phyloP scores from a whole-genome alignment of 306 rosid species.

The Adenanthera pavonina region DNA sequence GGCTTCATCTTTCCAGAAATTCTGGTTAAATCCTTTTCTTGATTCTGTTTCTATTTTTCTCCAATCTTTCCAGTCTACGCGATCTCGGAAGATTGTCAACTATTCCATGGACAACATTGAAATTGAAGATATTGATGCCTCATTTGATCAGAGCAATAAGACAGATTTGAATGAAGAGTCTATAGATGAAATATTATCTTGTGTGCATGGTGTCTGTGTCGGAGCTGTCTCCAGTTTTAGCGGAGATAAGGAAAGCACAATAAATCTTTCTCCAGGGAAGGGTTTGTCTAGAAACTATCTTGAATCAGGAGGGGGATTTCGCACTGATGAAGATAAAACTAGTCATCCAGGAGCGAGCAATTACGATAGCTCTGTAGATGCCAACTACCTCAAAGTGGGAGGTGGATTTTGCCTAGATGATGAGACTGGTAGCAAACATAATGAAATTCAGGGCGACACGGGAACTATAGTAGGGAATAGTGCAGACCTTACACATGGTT shows the following conservation, averaged over 20 bases:
- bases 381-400: constrained; percentile 51
- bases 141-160: constrained; percentile 45
- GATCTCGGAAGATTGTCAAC: constrained; percentile 65
- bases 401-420: constrained; percentile 73
- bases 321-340: constrained; percentile 45
- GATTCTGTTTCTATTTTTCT: neutral
- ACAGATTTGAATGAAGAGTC: constrained; percentile 38
- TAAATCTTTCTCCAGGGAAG: constrained; percentile 35
- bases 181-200: constrained; percentile 35
- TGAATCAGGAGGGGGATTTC: constrained; percentile 53
- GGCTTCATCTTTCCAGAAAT: constrained; percentile 26
- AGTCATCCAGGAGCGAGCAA: constrained; percentile 36
- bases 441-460: constrained; percentile 35
- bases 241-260: constrained; percentile 35
- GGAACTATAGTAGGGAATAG: constrained; percentile 28
- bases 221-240: constrained; percentile 42
- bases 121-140: constrained; percentile 49
- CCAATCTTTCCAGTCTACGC: constrained; percentile 60
- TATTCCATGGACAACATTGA: constrained; percentile 54
- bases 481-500: constrained; percentile 33
- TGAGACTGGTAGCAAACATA: constrained; percentile 37
- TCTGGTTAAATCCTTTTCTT: constrained; percentile 16
- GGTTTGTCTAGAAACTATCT: constrained; percentile 39
- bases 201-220: constrained; percentile 19
- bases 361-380: constrained; percentile 33